Conservation (phyloP, 352 stramenopile species). For the Phytophthora chlamydospora region DNA sequence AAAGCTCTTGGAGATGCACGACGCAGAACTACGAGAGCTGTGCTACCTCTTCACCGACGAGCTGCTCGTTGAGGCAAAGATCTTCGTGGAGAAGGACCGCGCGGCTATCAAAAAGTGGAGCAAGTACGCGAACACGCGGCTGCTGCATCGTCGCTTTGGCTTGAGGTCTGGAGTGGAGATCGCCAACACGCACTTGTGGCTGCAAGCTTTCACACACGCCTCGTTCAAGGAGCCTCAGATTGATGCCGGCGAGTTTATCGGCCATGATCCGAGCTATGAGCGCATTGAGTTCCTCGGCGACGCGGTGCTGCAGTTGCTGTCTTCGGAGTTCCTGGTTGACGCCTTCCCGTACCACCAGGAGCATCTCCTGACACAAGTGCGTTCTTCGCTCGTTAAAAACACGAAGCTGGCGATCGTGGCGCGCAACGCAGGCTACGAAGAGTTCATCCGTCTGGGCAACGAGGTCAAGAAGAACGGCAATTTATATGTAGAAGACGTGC, state of each 20-base stretch:
- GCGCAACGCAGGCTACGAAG: conserved; percentile 58
- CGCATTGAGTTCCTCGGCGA: conserved; percentile 89
- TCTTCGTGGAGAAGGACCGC: conserved; percentile 62
- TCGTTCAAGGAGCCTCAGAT: conserved; percentile 82
- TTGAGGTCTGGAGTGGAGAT: conserved; percentile 58
- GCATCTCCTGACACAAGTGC: conserved; percentile 76
- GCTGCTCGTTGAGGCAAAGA: conserved; percentile 43
- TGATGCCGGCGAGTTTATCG: conserved; percentile 68
- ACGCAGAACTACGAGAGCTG: conserved; percentile 59
- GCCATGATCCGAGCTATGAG: conserved; percentile 77
- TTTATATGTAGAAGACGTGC: conserved; percentile 76
- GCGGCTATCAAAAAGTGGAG: conserved; percentile 58
- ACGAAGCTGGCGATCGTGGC: conserved; percentile 72
- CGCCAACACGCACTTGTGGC: conserved; percentile 71
- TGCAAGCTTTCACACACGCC: conserved; percentile 77
- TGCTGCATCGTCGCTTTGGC: conserved; percentile 64
- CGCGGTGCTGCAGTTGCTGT: conserved; percentile 80
- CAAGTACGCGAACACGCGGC: conserved; percentile 47
- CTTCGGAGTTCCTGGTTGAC: conserved; percentile 80
- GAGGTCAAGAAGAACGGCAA: conserved; percentile 60
- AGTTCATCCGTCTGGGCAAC: conserved; percentile 78
- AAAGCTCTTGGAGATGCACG: conserved; percentile 63
- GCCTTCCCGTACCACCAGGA: conserved; percentile 85
- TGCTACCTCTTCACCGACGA: conserved; percentile 69
- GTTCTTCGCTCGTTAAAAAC: conserved; percentile 88